These are phyloP conservation scores for Odontarrhena argentea DNA, from an alignment of 345 rosid species.

Conservation along the genomic window DNA sequence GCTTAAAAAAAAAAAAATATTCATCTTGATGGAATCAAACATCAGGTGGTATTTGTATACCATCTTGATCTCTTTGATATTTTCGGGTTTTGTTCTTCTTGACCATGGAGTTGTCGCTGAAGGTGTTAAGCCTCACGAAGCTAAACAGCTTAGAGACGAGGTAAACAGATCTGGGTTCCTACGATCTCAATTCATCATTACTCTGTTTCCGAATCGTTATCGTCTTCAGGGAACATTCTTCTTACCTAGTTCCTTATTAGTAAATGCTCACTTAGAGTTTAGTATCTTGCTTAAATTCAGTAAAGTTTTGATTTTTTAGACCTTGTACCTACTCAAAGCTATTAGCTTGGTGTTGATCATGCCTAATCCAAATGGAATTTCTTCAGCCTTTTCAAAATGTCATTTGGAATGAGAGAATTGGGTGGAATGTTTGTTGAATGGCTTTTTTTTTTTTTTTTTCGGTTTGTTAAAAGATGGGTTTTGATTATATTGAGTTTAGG, in stretches of 20 bases:
- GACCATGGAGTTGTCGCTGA: slow-evolving; percentile 50
- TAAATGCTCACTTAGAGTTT: not conserved
- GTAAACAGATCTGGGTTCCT: slow-evolving; percentile 41
- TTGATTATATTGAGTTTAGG: slow-evolving; percentile 48
- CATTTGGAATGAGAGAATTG: not conserved
- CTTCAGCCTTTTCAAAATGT: slow-evolving; percentile 4
- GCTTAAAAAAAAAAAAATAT: not conserved
- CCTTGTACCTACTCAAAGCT: not conserved
- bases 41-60: slow-evolving; percentile 36
- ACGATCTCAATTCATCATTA: not conserved
- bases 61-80: slow-evolving; percentile 40
- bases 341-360: not conserved
- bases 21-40: slow-evolving; percentile 29
- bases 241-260: not conserved
- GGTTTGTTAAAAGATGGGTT: not conserved
- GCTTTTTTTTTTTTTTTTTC: not conserved
- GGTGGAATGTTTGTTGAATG: not conserved
- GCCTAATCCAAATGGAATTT: not conserved
- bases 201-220: not conserved
- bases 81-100: slow-evolving; percentile 33
- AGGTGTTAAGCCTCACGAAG: slow-evolving; percentile 73
- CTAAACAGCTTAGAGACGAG: slow-evolving; percentile 88
- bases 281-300: not conserved
- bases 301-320: slow-evolving; percentile 27
- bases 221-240: too few species aligned